These are phyloP conservation scores for Melastoma malabathricum DNA, from an alignment of 345 rosid species.

Conservation along the genomic window DNA sequence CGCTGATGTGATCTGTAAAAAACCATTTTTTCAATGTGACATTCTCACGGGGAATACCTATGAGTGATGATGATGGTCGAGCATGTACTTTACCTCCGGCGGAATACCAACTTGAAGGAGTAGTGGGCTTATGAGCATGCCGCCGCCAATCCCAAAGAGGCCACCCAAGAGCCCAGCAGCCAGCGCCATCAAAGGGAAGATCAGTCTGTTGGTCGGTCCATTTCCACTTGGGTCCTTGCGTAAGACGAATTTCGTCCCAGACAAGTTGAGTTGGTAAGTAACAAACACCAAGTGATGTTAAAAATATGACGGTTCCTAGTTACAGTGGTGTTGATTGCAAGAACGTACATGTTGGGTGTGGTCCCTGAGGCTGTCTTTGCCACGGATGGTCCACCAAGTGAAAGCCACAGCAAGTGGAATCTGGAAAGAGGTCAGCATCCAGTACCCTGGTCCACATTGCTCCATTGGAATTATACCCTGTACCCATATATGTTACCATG, in stretches of 20 bases:
- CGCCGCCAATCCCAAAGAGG: conserved; percentile 87
- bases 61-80: not conserved
- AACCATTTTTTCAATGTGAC: not conserved
- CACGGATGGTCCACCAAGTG: conserved; percentile 45
- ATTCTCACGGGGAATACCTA: not conserved
- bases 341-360: conserved; percentile 20
- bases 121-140: conserved; percentile 83
- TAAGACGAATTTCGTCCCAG: not conserved
- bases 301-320: not conserved
- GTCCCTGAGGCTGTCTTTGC: conserved; percentile 21
- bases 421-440: conserved; percentile 59
- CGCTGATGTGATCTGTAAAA: conserved; percentile 61
- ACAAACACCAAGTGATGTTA: no score
- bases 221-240: conserved; percentile 22
- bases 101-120: conserved; percentile 67
- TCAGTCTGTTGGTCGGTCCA: conserved; percentile 21
- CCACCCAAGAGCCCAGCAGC: conserved; percentile 77
- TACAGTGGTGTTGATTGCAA: no score
- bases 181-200: conserved; percentile 61
- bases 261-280: no score
- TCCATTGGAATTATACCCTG: conserved; percentile 51
- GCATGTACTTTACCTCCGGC: conserved; percentile 42
- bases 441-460: conserved; percentile 58
- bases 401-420: conserved; percentile 63
- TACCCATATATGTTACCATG: not conserved